These are phyloP conservation scores for Flaveria trinervia DNA, from an alignment of 129 eudicot genomes.

Conservation along the genomic window DNA sequence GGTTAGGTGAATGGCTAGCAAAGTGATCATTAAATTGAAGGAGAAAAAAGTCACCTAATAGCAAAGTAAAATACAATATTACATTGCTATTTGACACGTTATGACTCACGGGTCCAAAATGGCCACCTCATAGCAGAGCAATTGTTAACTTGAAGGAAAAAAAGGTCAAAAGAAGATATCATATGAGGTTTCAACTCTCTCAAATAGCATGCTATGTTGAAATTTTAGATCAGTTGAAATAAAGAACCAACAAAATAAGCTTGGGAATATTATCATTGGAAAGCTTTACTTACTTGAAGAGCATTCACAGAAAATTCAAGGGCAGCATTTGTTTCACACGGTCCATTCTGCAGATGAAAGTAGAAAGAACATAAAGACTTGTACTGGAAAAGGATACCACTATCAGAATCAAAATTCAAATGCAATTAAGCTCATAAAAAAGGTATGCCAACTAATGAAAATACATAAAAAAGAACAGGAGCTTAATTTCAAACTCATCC, in stretches of 20 bases:
- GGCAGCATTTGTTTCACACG: constrained; percentile 89
- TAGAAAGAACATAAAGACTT: constrained; percentile 7
- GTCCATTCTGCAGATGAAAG: constrained; percentile 68
- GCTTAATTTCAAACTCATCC: background rate
- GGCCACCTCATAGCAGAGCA: background rate
- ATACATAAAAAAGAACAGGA: background rate
- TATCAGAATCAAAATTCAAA: background rate
- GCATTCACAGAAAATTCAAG: constrained; percentile 87
- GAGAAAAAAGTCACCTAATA: background rate
- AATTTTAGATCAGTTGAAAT: background rate
- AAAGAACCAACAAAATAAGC: background rate
- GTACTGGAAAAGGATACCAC: background rate
- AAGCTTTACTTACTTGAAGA: constrained; percentile 59
- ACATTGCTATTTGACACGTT: too few relatives aligned
- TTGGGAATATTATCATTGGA: constrained; percentile 4
- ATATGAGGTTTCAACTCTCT: constrained; percentile 3
- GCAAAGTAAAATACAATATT: background rate
- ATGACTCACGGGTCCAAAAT: background rate
- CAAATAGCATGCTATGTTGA: background rate
- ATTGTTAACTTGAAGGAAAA: background rate
- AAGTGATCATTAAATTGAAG: background rate
- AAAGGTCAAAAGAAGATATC: background rate
- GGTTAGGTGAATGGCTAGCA: background rate
- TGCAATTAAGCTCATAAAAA: background rate
- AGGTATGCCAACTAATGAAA: background rate